phyloP scores from a whole-genome alignment of 768 basidiomycete genomes.

The Candolleomyces aberdarensis region DNA sequence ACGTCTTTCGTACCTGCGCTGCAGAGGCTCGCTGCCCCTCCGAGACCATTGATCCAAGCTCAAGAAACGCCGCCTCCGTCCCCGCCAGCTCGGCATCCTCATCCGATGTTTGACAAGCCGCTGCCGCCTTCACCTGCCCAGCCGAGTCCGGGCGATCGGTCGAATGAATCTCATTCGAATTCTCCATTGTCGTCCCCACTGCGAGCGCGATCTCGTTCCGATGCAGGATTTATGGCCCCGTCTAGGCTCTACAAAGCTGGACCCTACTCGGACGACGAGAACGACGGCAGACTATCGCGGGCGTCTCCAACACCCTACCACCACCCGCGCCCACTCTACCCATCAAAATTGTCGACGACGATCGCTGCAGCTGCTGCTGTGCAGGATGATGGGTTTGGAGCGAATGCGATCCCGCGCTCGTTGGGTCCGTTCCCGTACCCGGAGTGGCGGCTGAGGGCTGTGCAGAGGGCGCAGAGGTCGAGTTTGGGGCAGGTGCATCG shows the following conservation, averaged over 20 bases:
- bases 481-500: conserved; percentile 57
- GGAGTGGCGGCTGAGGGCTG: conserved; percentile 57
- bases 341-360: conserved; percentile 11
- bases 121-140: background rate
- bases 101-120: background rate
- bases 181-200: background rate
- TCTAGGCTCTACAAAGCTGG: background rate
- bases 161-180: background rate
- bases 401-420: conserved; percentile 12
- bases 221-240: background rate
- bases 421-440: conserved; percentile 55
- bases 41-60: background rate
- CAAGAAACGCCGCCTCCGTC: background rate
- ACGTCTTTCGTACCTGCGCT: conserved; percentile 37
- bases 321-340: conserved; percentile 9
- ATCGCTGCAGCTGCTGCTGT: conserved; percentile 15
- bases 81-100: background rate
- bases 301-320: background rate
- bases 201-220: background rate
- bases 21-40: conserved; percentile 1
- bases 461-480: conserved; percentile 50
- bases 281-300: background rate
- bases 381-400: conserved; percentile 4
- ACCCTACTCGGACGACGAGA: conserved; percentile 6
- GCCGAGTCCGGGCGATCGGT: background rate